Evolutionary conservation across 2,329 filamentous ascomycete species (phyloP), one percentile per base, ranked within the genome.

Genomic region (Paecilomyces variotii): DNA sequence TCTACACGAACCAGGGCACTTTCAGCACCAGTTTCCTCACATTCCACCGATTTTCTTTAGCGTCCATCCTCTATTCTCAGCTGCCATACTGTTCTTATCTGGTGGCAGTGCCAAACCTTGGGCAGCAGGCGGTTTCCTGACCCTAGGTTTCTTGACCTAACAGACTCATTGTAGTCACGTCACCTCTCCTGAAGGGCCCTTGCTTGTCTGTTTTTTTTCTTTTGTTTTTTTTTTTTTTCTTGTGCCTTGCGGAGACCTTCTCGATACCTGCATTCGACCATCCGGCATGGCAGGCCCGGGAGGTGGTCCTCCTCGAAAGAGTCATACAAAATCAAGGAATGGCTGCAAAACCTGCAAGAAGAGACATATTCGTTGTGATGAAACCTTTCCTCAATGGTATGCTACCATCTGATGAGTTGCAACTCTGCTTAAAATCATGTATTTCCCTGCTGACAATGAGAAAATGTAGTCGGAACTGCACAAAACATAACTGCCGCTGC

Each of bases 261-360:
- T 57, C 54, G 55, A 51, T 34, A 55, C 14, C 34, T 39, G 49
- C n/a, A 19, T 35, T 35, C 30, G 49, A 35, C 24, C 6, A 24
- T 55, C 45, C 25, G 67, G 49, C 34, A 97, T 97, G 92, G 90
- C 91, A 80, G 91, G 91, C 78, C 90, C 91, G 72, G 92, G 92
- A 78, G 91, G 91, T 82, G 93, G 93, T 81, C 92, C 93, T 74
- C 92, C 93, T 73, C 80, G 86, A 69, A 84, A 85, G 74, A 96
- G 93, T 80, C 94, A 99, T 80, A 99, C 94, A 74, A 99, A 99
- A 81, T 97, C 93, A 69, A 88, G 94, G 72, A 97, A 97, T 79
- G 94, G 94, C 63, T 99, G 94, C 83, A 93, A 95, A 70, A 96
- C 91, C 62, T 99, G 94, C 84, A 99, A 99, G 79, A 88, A 89